A percentile compares a stretch with the other conserved stretches of the same genome.
Conservation (phyloP, 805 yeast species). For the Pichia sporocuriosa region DNA sequence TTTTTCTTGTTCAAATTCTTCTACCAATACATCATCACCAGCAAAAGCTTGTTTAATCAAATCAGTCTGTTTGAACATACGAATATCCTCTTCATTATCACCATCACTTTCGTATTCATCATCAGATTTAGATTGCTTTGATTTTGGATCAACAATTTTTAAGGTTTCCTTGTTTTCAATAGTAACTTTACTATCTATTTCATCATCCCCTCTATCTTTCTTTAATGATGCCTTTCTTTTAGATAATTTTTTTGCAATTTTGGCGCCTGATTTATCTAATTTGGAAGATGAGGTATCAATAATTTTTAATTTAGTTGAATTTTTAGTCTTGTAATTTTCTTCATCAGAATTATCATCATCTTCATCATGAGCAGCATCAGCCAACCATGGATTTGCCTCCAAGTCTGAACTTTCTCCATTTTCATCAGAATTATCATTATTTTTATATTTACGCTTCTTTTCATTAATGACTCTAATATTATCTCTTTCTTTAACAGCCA, state of each 20-base stretch:
- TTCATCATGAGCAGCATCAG: slow-evolving; percentile 27
- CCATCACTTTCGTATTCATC: slow-evolving; percentile 39
- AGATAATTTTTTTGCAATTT: slow-evolving; percentile 31
- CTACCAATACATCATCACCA: slow-evolving; percentile 82
- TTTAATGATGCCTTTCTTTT: slow-evolving; percentile 27
- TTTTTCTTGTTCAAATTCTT: slow-evolving; percentile 75
- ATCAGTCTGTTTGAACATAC: slow-evolving; percentile 71
- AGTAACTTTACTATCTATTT: slow-evolving; percentile 30
- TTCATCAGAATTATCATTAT: slow-evolving; percentile 2
- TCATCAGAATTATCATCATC: slow-evolving; percentile 16
- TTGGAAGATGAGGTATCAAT: slow-evolving; percentile 46
- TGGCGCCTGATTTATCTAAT: slow-evolving; percentile 40
- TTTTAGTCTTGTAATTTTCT: slow-evolving; percentile 20
- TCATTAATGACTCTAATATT: slow-evolving; percentile 1
- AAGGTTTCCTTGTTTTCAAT: slow-evolving; percentile 52
- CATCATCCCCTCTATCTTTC: slow-evolving; percentile 18
- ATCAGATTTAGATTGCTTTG: slow-evolving; percentile 14
- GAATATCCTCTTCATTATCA: slow-evolving; percentile 35
- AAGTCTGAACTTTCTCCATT: slow-evolving; percentile 17
- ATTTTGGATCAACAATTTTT: slow-evolving; percentile 41
- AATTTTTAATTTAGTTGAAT: slow-evolving; percentile 40
- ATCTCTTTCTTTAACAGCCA: slow-evolving; percentile 21
- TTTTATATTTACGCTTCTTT: slow-evolving; percentile 1
- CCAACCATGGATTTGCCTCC: slow-evolving; percentile 47
- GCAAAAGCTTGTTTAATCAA: slow-evolving; percentile 90